Evolutionary conservation across 2,329 filamentous ascomycete species (phyloP), one percentile per base, ranked within the genome.

Genomic region (Aquanectria penicillioides): DNA sequence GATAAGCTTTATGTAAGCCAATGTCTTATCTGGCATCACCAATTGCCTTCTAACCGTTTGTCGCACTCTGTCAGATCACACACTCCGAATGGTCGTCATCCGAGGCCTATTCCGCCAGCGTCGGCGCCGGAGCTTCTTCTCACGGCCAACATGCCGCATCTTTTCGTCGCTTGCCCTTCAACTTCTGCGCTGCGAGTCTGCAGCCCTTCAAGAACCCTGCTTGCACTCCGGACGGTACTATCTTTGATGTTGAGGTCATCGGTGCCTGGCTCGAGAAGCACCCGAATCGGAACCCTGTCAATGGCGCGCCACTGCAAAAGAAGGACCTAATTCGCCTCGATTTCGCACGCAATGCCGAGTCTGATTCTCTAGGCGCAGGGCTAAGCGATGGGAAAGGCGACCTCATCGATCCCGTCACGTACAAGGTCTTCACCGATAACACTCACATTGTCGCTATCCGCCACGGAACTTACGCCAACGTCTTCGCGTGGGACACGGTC

Each of bases 361-460:
- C 80, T 37, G 80, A 84, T 65, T 78, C 79, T 3, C 77, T 81
- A 34, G 78, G 81, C 36, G 78, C 78, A 8, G 80, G 78, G 3
- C 63, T 77, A 11, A 79, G 78, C 62, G 84, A 87, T 62, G 83
- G 81, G 13, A 82, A 84, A 59, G 91, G 87, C 50, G 95, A 98
- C 69, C 91, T 95, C 70, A 92, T 98, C 63, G 95, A 99, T 71
- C 96, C 95, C 0, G 94, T 99, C 41, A 97, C 94, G 0, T 98
- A 92, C 83, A 99, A 99, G 76, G 91, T 97, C 36, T 93, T 99
- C 71, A 99, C 95, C 41, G 93, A 99, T 75, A 98, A 98, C 76
- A 98, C 95, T 4, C 95, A 98, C 76, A 92, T 99, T 57, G 92
- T 98, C 40, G 94, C 94, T 13, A 83, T 99, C 63, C 85, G 88